Percentiles rank a stretch among this genome's conserved stretches.
These are phyloP conservation scores for Malbranchea cinnamomea DNA, from an alignment of 2,329 filamentous ascomycete genomes.

Conservation along the genomic window DNA sequence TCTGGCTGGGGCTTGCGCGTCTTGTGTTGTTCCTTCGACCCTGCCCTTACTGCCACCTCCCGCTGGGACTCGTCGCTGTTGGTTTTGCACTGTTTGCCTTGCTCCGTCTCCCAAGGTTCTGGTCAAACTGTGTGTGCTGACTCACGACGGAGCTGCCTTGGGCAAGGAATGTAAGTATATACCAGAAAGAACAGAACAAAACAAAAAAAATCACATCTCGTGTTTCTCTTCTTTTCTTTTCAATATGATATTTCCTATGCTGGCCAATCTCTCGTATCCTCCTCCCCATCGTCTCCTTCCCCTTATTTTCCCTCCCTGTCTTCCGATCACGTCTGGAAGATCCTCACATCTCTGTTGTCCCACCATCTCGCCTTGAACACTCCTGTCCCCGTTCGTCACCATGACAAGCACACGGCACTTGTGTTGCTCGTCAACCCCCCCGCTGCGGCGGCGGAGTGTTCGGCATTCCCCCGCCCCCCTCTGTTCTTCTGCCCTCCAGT, in stretches of 20 bases:
- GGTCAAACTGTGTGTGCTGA: slow-evolving; percentile 1
- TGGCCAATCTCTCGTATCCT: slow-evolving; percentile 2
- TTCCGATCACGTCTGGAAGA: neutral
- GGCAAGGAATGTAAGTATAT: too few species aligned
- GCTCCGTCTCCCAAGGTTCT: slow-evolving; percentile 1
- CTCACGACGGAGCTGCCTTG: too few species aligned
- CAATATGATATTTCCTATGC: neutral
- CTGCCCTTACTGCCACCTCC: slow-evolving; percentile 5
- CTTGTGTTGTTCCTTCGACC: neutral
- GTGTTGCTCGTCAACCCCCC: neutral
- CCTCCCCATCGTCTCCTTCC: neutral
- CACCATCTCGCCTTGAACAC: too few species aligned
- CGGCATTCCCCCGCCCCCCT: slow-evolving; percentile 3
- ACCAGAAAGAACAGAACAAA: too few species aligned
- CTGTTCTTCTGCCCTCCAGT: slow-evolving; percentile 11
- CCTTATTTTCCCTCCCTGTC: neutral
- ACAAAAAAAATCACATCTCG: too few species aligned
- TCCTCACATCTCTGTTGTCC: neutral
- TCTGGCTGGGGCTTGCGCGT: slow-evolving; percentile 7
- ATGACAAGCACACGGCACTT: slow-evolving; percentile 1
- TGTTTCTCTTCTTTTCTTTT: too few species aligned
- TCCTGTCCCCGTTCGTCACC: too few species aligned
- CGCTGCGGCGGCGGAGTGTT: neutral
- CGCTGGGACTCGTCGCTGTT: slow-evolving; percentile 1
- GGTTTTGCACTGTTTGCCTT: slow-evolving; percentile 2